Conservation (phyloP, 73 alveolate genomes). For the Stentor coeruleus region DNA sequence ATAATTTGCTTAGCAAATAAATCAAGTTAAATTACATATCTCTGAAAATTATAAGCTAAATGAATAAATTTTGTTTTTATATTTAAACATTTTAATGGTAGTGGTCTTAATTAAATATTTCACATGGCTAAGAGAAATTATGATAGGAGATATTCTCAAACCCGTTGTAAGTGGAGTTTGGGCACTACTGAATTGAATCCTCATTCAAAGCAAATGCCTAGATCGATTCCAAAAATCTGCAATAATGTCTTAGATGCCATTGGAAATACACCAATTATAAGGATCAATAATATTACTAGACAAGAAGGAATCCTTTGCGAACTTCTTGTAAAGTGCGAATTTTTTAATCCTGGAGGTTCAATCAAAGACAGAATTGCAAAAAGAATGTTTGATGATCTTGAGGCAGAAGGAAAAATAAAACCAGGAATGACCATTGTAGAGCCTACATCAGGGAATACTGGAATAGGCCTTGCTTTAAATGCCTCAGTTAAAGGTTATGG, state of each 20-base stretch:
- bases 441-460: conserved; percentile 99
- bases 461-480: conserved; percentile 97
- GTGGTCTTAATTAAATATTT: too few relatives aligned
- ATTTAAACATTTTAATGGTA: too few relatives aligned
- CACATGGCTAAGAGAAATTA: too few relatives aligned
- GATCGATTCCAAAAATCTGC: too few relatives aligned
- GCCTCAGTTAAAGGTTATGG: conserved; percentile 92
- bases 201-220: too few relatives aligned
- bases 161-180: too few relatives aligned
- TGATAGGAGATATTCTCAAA: too few relatives aligned
- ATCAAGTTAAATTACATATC: too few relatives aligned
- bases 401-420: conserved; percentile 76
- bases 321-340: conserved; percentile 81
- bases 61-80: too few relatives aligned
- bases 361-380: conserved; percentile 77
- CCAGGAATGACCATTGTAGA: conserved; percentile 93
- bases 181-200: too few relatives aligned
- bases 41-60: too few relatives aligned
- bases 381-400: conserved; percentile 94
- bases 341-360: conserved; percentile 71
- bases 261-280: conserved; percentile 92
- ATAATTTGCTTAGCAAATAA: too few relatives aligned
- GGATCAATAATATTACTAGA: conserved; percentile 77
- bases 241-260: conserved; percentile 61
- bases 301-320: conserved; percentile 79